These are phyloP conservation scores for Peterozyma toletana DNA, from an alignment of 805 yeast genomes.

Conservation along the genomic window DNA sequence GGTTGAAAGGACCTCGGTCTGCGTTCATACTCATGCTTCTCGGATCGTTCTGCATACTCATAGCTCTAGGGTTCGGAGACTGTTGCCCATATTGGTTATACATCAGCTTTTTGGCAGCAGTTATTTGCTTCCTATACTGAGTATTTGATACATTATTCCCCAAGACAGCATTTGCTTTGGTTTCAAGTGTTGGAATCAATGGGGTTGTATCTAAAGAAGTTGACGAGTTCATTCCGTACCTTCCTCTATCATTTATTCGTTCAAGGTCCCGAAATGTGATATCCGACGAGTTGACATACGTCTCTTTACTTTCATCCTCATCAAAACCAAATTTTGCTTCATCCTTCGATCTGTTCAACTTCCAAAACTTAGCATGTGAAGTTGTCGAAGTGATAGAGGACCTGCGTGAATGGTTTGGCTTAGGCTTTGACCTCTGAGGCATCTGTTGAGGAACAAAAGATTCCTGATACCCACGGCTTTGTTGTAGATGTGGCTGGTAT, in stretches of 20 bases:
- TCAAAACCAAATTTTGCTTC: slow-evolving; percentile 23
- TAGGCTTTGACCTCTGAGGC: slow-evolving; percentile 3
- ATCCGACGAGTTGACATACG: slow-evolving; percentile 20
- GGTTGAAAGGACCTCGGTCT: slow-evolving; percentile 10
- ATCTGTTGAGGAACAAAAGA: slow-evolving; percentile 8
- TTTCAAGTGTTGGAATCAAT: slow-evolving; percentile 61
- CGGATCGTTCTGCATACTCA: slow-evolving; percentile 22
- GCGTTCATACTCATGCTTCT: slow-evolving; percentile 20
- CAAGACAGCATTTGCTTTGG: slow-evolving; percentile 17
- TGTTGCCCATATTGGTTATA: slow-evolving; percentile 11
- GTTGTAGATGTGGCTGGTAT: slow-evolving; percentile 11
- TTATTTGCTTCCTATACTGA: slow-evolving; percentile 65
- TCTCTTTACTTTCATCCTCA: slow-evolving; percentile 31
- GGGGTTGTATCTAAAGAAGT: slow-evolving; percentile 53
- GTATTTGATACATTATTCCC: slow-evolving; percentile 33
- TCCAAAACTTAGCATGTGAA: slow-evolving; percentile 30
- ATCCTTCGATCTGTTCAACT: slow-evolving; percentile 19
- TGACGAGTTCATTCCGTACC: slow-evolving; percentile 43
- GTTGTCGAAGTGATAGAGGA: slow-evolving; percentile 19
- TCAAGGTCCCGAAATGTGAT: slow-evolving; percentile 61
- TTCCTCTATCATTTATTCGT: slow-evolving; percentile 58
- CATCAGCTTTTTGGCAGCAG: slow-evolving; percentile 57
- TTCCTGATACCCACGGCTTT: slow-evolving; percentile 5
- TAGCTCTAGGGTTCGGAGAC: slow-evolving; percentile 23
- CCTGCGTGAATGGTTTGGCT: slow-evolving; percentile 11